A percentile compares a stretch with the other conserved stretches of the same genome.
These are phyloP conservation scores for Solanum chmielewskii DNA, from an alignment of 257 asterid genomes.

Conservation along the genomic window DNA sequence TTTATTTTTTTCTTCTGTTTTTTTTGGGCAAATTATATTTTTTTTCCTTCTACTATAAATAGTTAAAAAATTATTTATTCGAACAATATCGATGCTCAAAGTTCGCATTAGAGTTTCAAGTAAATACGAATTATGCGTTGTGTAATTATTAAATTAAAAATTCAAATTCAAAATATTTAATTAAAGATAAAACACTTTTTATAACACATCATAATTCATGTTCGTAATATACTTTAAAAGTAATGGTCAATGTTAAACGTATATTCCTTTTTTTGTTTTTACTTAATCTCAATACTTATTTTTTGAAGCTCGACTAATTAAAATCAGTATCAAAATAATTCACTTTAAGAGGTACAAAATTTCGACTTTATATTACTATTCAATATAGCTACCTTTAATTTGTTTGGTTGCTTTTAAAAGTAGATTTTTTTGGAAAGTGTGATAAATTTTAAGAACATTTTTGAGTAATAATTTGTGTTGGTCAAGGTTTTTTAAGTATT, in stretches of 20 bases:
- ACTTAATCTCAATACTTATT: rapidly evolving
- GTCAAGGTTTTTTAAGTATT: not conserved
- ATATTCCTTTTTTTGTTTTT: not conserved
- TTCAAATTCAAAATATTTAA: rapidly evolving
- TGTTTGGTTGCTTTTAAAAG: no score
- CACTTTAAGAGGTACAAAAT: not conserved
- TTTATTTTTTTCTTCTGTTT: not conserved
- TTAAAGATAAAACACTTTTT: no score
- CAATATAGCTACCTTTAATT: rapidly evolving
- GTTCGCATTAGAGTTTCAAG: no score
- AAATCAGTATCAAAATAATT: no score
- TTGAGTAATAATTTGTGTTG: no score
- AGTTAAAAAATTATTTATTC: not conserved
- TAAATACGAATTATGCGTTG: rapidly evolving
- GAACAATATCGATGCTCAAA: not conserved
- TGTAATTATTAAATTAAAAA: rapidly evolving
- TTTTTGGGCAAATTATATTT: not conserved
- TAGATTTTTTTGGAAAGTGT: no score
- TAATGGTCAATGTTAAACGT: no score
- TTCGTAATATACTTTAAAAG: not conserved
- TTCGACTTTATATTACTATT: not conserved
- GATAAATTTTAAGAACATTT: no score
- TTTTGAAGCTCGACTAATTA: no score
- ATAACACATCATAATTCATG: no score
- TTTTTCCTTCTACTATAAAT: not conserved